phyloP scores from a whole-genome alignment of 2,329 filamentous ascomycete genomes.

The Mycosphaerella sp. region DNA sequence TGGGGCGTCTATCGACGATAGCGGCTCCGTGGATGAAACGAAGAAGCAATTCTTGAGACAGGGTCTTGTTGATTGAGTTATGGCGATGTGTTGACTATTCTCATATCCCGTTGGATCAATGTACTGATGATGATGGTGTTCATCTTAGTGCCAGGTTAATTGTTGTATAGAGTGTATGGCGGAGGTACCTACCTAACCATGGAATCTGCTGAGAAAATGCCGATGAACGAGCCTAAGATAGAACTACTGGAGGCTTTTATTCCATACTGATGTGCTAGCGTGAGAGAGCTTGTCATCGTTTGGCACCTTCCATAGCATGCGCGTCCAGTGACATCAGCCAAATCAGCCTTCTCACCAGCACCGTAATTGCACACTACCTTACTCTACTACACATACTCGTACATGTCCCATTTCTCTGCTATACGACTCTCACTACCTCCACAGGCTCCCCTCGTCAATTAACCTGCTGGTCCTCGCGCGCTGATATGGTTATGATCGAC shows the following conservation, averaged over 20 bases:
- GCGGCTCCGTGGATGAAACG: neutral
- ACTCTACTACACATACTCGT: no score
- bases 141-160: neutral
- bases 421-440: neutral
- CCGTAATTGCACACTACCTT: no score
- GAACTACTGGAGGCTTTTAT: no score
- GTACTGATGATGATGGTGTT: neutral
- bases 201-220: neutral
- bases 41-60: neutral
- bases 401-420: neutral
- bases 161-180: neutral
- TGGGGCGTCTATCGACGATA: neutral
- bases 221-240: no score
- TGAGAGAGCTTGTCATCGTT: constrained; percentile 2
- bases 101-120: neutral
- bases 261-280: no score
- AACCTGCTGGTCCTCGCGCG: neutral
- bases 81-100: neutral
- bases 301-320: neutral
- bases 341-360: neutral
- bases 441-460: neutral
- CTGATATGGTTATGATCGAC: neutral
- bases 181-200: neutral
- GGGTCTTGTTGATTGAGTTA: neutral
- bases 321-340: neutral